phyloP scores from a whole-genome alignment of 306 rosid species.

The Begonia masoniana region DNA sequence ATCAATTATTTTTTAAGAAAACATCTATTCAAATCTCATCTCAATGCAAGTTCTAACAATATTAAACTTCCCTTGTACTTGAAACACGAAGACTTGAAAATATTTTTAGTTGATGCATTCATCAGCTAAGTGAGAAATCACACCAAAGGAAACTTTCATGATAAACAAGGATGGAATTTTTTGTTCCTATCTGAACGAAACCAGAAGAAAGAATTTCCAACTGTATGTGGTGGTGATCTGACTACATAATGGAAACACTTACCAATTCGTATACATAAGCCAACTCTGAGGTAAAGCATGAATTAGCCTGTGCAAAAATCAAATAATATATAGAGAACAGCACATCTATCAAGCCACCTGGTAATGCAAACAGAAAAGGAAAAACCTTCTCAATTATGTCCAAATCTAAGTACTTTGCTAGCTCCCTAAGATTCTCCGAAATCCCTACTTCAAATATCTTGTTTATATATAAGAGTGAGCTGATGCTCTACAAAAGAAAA shows the following conservation, averaged over 20 bases:
- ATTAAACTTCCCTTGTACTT: too few species aligned
- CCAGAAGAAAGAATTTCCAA: too few species aligned
- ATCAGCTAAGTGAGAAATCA: too few species aligned
- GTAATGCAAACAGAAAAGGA: slow-evolving; percentile 11
- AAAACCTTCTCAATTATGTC: slow-evolving; percentile 72
- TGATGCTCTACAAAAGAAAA: slow-evolving; percentile 39
- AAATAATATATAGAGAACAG: neutral
- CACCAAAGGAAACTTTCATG: too few species aligned
- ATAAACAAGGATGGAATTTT: too few species aligned
- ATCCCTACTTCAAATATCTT: slow-evolving; percentile 94
- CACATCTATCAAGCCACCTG: slow-evolving; percentile 12
- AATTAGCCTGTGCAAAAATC: slow-evolving; percentile 46
- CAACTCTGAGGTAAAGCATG: slow-evolving; percentile 75
- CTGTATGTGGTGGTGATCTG: too few species aligned
- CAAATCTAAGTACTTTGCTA: slow-evolving; percentile 45
- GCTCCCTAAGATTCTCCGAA: slow-evolving; percentile 75
- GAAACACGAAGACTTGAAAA: too few species aligned
- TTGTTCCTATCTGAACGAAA: too few species aligned
- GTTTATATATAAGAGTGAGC: slow-evolving; percentile 77
- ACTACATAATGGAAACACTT: slow-evolving; percentile 8
- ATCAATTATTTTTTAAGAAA: too few species aligned
- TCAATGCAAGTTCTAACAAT: too few species aligned
- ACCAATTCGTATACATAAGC: slow-evolving; percentile 90
- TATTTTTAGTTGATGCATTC: too few species aligned
- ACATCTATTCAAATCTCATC: too few species aligned